A percentile compares a stretch with the other conserved stretches of the same genome.
Evolutionary conservation across 164 flowering plant species (phyloP).

Genomic region (Kalanchoe fedtschenkoi): DNA sequence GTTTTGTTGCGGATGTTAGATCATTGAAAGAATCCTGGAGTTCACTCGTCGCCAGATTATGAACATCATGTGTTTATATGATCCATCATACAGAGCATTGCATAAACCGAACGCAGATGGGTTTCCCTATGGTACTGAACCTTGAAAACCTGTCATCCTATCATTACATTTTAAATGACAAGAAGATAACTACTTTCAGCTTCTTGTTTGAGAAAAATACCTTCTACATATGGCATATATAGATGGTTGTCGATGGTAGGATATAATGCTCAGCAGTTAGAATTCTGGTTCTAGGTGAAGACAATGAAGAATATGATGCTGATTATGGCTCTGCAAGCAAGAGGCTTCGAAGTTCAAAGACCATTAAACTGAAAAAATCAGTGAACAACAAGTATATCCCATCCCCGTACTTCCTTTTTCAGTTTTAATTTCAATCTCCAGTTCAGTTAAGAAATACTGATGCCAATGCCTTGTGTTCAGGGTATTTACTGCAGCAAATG

Average conservation of each 20-base stretch:
- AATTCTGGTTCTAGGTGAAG: slow-evolving; percentile 37
- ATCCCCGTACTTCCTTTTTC: slow-evolving; percentile 14
- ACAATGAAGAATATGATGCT: slow-evolving; percentile 58
- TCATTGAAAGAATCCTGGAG: slow-evolving; percentile 91
- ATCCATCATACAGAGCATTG: slow-evolving; percentile 79
- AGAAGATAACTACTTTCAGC: background rate
- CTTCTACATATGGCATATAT: too few relatives aligned
- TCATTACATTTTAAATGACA: background rate
- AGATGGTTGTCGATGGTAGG: background rate
- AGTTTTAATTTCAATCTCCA: background rate
- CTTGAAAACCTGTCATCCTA: background rate
- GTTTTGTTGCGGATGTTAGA: slow-evolving; percentile 27
- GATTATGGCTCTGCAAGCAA: slow-evolving; percentile 63
- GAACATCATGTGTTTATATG: slow-evolving; percentile 77
- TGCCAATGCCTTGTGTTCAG: slow-evolving; percentile 25
- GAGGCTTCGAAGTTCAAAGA: slow-evolving; percentile 44
- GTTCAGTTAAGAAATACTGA: slow-evolving; percentile 9
- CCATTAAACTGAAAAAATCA: slow-evolving; percentile 55
- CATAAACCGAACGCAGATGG: slow-evolving; percentile 67
- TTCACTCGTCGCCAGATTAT: slow-evolving; percentile 78
- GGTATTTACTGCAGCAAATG: slow-evolving; percentile 56
- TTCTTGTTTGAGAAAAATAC: background rate
- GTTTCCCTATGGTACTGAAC: slow-evolving; percentile 40
- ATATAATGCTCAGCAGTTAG: background rate
- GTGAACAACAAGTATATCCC: slow-evolving; percentile 59